phyloP scores from a whole-genome alignment of 305 asterid species.

The Solanum hybrid region DNA sequence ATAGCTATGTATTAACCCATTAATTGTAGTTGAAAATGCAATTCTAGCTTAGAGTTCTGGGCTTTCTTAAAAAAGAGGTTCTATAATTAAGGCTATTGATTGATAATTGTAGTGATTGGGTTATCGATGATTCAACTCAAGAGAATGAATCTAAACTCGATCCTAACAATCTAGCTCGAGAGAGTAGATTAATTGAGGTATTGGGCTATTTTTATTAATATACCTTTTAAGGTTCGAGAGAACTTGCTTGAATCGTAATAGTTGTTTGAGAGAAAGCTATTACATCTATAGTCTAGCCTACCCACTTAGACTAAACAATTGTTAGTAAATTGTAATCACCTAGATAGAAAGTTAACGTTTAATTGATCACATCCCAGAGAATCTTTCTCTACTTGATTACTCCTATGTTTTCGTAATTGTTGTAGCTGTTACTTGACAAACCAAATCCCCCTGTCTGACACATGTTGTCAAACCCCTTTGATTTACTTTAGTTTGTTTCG shows the following conservation, averaged over 20 bases:
- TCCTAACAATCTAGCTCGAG: not conserved
- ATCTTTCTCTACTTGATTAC: not conserved
- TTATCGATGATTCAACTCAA: not conserved
- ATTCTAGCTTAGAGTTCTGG: not conserved
- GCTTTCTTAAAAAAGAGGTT: not conserved
- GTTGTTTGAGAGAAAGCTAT: too few species aligned
- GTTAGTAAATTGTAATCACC: too few species aligned
- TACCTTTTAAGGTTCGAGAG: not conserved
- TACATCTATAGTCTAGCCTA: not conserved
- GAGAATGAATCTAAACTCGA: not conserved
- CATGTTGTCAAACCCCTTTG: not conserved
- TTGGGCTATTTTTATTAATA: not conserved
- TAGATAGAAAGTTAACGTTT: not conserved
- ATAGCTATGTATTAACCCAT: not conserved
- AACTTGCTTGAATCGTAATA: not conserved
- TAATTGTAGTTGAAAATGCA: not conserved
- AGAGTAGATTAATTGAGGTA: not conserved
- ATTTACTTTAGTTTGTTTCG: not conserved
- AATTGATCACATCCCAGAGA: not conserved
- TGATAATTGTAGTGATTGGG: not conserved
- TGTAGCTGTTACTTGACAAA: not conserved
- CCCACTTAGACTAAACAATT: not conserved
- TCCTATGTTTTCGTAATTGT: not conserved
- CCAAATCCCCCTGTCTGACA: not conserved
- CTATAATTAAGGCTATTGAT: not conserved